These are phyloP conservation scores for Podaxis sp. DNA, from an alignment of 768 basidiomycete genomes.

Conservation along the genomic window DNA sequence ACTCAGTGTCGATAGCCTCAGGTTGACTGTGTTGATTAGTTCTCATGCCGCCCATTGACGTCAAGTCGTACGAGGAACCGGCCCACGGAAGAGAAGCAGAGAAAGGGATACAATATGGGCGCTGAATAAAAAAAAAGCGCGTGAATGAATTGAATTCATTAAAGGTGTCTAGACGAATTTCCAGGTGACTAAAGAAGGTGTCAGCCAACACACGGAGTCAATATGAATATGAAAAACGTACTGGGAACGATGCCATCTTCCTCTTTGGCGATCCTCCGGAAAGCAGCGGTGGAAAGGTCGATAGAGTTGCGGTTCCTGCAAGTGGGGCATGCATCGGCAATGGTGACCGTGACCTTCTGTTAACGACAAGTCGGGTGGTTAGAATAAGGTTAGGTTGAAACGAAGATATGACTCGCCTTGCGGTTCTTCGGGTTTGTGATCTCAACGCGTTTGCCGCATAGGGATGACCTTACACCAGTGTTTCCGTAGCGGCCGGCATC, in stretches of 20 bases:
- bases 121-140: slow-evolving; percentile 14
- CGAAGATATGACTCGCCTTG: slow-evolving; percentile 31
- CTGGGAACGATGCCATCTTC: slow-evolving; percentile 56
- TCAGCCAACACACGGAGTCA: slow-evolving; percentile 11
- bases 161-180: slow-evolving; percentile 26
- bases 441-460: slow-evolving; percentile 65
- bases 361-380: slow-evolving; percentile 9
- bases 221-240: slow-evolving; percentile 30
- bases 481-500: slow-evolving; percentile 55
- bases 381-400: not conserved
- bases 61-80: slow-evolving; percentile 11
- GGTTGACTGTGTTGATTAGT: not conserved
- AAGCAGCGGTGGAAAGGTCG: slow-evolving; percentile 71
- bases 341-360: slow-evolving; percentile 51
- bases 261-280: slow-evolving; percentile 51
- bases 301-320: slow-evolving; percentile 67
- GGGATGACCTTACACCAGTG: slow-evolving; percentile 39
- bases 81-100: slow-evolving; percentile 12
- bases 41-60: slow-evolving; percentile 13
- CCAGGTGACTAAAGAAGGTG: slow-evolving; percentile 34
- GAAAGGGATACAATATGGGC: slow-evolving; percentile 37
- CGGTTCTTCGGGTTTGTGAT: slow-evolving; percentile 63
- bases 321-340: slow-evolving; percentile 83
- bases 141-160: slow-evolving; percentile 30
- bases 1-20: slow-evolving; percentile 8